These are phyloP conservation scores for Lichina pygmaea DNA, from an alignment of 495 filamentous ascomycete genomes.

Conservation along the genomic window DNA sequence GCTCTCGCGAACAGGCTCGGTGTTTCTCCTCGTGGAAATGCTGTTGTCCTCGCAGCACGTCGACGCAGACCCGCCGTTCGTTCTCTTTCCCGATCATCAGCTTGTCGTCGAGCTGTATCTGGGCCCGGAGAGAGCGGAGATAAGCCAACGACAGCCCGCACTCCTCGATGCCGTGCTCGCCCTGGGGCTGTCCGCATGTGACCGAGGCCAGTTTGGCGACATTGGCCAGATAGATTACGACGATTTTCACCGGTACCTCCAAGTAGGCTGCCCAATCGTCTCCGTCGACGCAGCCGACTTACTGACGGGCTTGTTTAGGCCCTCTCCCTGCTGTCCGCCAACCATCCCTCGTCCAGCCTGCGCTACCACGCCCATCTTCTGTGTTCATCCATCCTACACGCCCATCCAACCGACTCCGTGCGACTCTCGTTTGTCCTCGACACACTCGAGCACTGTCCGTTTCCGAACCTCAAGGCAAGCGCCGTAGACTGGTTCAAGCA, in stretches of 20 bases:
- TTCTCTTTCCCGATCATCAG: conserved; percentile 38
- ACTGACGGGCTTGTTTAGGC: conserved; percentile 4
- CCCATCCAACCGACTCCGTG: conserved; percentile 40
- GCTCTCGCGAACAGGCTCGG: conserved; percentile 41
- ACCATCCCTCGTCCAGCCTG: conserved; percentile 35
- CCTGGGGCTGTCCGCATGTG: conserved; percentile 14
- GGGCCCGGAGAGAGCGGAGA: conserved; percentile 8
- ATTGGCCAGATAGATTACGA: conserved; percentile 1
- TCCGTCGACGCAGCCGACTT: conserved; percentile 22
- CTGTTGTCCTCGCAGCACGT: conserved; percentile 4
- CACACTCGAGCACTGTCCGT: conserved; percentile 57
- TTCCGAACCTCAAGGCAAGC: conserved; percentile 47
- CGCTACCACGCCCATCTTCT: conserved; percentile 51
- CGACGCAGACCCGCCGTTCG: conserved; percentile 9
- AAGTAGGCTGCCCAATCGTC: conserved; percentile 6
- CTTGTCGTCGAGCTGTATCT: conserved; percentile 32
- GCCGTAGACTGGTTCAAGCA: conserved; percentile 74
- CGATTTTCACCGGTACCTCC: conserved; percentile 12
- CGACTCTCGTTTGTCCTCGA: conserved; percentile 54
- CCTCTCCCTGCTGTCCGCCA: conserved; percentile 34
- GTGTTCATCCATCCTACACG: conserved; percentile 43
- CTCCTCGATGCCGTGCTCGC: conserved; percentile 20
- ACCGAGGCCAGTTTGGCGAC: neutral
- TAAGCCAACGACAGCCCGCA: conserved; percentile 14
- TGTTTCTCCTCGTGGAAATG: conserved; percentile 29